Percentiles rank a stretch among this genome's conserved stretches.
Conservation (phyloP, 768 basidiomycete species). For the Dioszegia crocea region DNA sequence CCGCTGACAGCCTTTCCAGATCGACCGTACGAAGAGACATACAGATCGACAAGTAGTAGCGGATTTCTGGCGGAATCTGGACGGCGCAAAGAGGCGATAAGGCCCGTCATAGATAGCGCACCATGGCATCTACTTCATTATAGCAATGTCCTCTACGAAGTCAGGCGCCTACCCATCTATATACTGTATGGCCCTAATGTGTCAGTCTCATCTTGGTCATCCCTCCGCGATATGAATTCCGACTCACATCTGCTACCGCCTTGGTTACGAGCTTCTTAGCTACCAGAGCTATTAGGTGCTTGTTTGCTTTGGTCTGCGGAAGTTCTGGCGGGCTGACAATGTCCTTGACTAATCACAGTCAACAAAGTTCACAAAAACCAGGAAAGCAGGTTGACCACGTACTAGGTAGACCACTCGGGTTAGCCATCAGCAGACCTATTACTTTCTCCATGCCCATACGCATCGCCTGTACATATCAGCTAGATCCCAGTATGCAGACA, state of each 20-base stretch:
- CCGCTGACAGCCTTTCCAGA: constrained; percentile 55
- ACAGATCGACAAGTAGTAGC: constrained; percentile 92
- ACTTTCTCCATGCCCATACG: constrained; percentile 58
- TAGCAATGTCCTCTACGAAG: too few relatives aligned
- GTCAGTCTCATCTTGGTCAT: background rate
- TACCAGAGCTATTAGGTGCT: constrained; percentile 85
- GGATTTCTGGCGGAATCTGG: constrained; percentile 90
- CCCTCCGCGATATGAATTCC: background rate
- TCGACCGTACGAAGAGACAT: constrained; percentile 83
- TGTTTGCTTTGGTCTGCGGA: constrained; percentile 85
- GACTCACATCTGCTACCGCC: constrained; percentile 42
- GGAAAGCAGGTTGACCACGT: too few relatives aligned
- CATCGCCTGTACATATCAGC: constrained; percentile 16
- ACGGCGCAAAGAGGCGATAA: constrained; percentile 48
- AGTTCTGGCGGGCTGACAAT: constrained; percentile 74
- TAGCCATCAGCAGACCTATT: constrained; percentile 70
- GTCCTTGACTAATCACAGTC: constrained; percentile 65
- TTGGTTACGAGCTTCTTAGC: constrained; percentile 79
- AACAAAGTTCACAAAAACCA: too few relatives aligned
- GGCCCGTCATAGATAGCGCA: background rate
- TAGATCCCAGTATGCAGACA: too few relatives aligned
- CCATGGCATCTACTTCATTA: too few relatives aligned
- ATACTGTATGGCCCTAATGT: constrained; percentile 22
- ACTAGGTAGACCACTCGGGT: constrained; percentile 56
- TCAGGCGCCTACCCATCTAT: constrained; percentile 33